These are phyloP conservation scores for Trichoderma lentiforme DNA, from an alignment of 2,329 filamentous ascomycete genomes.

Conservation along the genomic window DNA sequence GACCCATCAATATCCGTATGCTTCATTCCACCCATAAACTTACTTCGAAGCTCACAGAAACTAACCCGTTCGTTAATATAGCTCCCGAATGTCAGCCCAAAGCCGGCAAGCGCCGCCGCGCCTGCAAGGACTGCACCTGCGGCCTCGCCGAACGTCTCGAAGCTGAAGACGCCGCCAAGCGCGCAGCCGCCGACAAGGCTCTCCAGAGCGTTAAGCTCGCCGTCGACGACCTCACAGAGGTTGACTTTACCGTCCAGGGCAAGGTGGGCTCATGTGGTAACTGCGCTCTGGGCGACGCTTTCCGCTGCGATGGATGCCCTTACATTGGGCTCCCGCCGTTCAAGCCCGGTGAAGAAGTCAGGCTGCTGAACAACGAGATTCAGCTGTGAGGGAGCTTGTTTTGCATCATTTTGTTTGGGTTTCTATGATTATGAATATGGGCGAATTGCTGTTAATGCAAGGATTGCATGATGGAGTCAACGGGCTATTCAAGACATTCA, in stretches of 20 bases:
- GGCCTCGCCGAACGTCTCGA: slow-evolving; percentile 82
- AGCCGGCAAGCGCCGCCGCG: slow-evolving; percentile 80
- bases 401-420: background rate
- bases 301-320: slow-evolving; percentile 69
- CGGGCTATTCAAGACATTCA: background rate
- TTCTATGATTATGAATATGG: background rate
- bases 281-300: slow-evolving; percentile 89
- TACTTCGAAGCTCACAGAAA: slow-evolving; percentile 15
- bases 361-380: slow-evolving; percentile 78
- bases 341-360: slow-evolving; percentile 93
- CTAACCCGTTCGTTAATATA: slow-evolving; percentile 25
- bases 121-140: slow-evolving; percentile 98
- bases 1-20: slow-evolving; percentile 77
- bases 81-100: slow-evolving; percentile 86
- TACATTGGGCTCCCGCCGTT: slow-evolving; percentile 93
- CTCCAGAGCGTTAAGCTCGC: slow-evolving; percentile 69
- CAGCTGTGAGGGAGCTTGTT: slow-evolving; percentile 58
- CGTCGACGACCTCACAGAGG: slow-evolving; percentile 73
- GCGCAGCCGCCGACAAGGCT: slow-evolving; percentile 62
- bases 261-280: slow-evolving; percentile 95
- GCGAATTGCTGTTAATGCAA: background rate
- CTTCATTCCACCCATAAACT: slow-evolving; percentile 26
- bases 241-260: slow-evolving; percentile 97
- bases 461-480: slow-evolving; percentile 8
- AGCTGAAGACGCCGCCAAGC: slow-evolving; percentile 74